phyloP scores from a whole-genome alignment of 768 basidiomycete genomes.

The Serpula lacrymans region DNA sequence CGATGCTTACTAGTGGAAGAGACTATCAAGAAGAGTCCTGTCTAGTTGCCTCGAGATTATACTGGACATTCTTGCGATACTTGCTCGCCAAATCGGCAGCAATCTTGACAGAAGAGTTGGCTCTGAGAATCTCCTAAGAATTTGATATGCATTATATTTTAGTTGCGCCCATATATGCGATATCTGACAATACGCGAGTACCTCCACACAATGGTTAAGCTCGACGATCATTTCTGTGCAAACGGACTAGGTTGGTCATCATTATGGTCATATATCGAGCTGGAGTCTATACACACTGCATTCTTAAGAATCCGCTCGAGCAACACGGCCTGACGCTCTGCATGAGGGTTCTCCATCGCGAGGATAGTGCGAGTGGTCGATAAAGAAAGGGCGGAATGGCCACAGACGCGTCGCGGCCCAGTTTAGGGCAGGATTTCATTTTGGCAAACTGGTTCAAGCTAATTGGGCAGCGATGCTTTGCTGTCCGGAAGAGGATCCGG shows the following conservation, averaged over 20 bases:
- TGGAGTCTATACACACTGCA: constrained; percentile 53
- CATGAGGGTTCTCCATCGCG: constrained; percentile 96
- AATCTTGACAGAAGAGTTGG: constrained; percentile 72
- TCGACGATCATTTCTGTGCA: constrained; percentile 90
- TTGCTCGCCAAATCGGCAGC: constrained; percentile 83
- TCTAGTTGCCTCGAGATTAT: constrained; percentile 78
- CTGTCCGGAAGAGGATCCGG: too few relatives aligned
- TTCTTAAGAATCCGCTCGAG: constrained; percentile 91
- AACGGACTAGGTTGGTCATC: constrained; percentile 57
- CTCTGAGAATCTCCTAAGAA: constrained; percentile 70
- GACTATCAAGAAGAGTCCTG: constrained; percentile 14
- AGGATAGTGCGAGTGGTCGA: too few relatives aligned
- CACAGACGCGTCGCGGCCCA: too few relatives aligned
- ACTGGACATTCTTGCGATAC: constrained; percentile 91
- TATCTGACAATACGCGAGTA: constrained; percentile 27
- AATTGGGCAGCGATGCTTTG: too few relatives aligned
- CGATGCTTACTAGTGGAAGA: not conserved
- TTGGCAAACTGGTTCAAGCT: too few relatives aligned
- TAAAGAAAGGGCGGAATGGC: too few relatives aligned
- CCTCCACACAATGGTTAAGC: constrained; percentile 85
- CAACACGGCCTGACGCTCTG: constrained; percentile 86
- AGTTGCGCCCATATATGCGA: not conserved
- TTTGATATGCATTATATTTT: not conserved
- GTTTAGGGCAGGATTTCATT: too few relatives aligned
- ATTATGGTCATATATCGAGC: constrained; percentile 1